Evolutionary conservation across 106 monocot genomes (phyloP).

Genomic region (Phalaenopsis equestris): DNA sequence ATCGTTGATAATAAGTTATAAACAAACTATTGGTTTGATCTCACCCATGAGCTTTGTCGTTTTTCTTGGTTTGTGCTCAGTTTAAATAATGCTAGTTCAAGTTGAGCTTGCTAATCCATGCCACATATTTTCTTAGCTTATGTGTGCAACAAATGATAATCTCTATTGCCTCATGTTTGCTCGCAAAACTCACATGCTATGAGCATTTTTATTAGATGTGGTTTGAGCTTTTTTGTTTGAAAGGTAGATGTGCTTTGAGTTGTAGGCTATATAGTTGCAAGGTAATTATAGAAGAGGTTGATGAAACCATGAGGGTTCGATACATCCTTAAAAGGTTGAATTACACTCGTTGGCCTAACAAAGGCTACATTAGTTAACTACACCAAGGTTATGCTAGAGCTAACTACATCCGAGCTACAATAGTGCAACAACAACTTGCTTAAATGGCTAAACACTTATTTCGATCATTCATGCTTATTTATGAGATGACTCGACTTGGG

Average conservation of each 20-base stretch:
- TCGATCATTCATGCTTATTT: too few species aligned
- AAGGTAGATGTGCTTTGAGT: neutral
- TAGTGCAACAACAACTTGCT: too few species aligned
- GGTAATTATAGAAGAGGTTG: neutral
- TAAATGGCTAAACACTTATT: too few species aligned
- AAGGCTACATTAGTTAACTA: too few species aligned
- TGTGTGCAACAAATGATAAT: neutral
- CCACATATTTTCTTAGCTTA: neutral
- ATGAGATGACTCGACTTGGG: too few species aligned
- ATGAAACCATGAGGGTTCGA: neutral
- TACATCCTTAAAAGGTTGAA: too few species aligned
- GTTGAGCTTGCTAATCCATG: neutral
- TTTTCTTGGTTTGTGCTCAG: neutral
- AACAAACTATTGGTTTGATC: neutral
- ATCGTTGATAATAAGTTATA: neutral
- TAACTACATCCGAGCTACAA: too few species aligned
- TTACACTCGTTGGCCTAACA: too few species aligned
- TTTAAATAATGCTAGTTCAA: neutral
- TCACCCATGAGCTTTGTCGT: too few species aligned
- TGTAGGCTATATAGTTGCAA: neutral
- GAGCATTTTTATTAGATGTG: neutral
- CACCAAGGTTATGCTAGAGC: too few species aligned
- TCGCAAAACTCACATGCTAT: neutral
- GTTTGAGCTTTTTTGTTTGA: neutral
- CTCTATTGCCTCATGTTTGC: neutral